These are phyloP conservation scores for Alternaria rosae DNA, from an alignment of 2,329 filamentous ascomycete genomes.

Conservation along the genomic window DNA sequence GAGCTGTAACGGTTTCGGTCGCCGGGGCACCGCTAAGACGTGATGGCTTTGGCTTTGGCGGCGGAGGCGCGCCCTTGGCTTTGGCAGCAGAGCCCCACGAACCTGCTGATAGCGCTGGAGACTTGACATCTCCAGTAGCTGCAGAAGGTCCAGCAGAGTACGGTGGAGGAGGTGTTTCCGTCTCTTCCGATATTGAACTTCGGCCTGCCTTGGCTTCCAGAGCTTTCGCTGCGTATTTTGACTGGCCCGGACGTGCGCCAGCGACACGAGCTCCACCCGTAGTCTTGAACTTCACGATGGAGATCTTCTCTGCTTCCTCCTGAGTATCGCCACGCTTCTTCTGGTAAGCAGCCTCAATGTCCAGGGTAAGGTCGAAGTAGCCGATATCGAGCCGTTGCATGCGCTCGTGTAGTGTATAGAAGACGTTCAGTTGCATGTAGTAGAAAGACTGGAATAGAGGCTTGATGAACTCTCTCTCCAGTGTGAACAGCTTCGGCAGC, in stretches of 20 bases:
- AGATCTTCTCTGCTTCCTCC: conserved; percentile 80
- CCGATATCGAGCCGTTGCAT: conserved; percentile 98
- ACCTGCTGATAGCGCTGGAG: conserved; percentile 42
- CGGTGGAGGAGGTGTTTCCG: conserved; percentile 50
- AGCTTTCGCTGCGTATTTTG: conserved; percentile 51
- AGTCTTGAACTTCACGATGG: conserved; percentile 90
- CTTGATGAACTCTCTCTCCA: conserved; percentile 94
- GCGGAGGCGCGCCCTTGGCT: conserved; percentile 58
- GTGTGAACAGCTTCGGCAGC: conserved; percentile 84
- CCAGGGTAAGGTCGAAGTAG: conserved; percentile 91
- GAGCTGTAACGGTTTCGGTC: conserved; percentile 82
- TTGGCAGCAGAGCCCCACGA: conserved; percentile 57
- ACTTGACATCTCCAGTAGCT: conserved; percentile 29
- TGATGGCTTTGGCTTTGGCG: conserved; percentile 70
- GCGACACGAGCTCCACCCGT: conserved; percentile 67
- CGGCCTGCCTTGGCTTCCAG: conserved; percentile 47
- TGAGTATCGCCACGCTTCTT: conserved; percentile 88
- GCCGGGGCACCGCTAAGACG: conserved; percentile 70
- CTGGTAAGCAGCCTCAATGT: conserved; percentile 90
- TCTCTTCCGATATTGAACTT: conserved; percentile 40
- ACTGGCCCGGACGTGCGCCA: conserved; percentile 34
- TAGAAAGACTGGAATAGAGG: conserved; percentile 99
- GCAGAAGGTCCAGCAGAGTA: conserved; percentile 47
- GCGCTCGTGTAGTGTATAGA: conserved; percentile 96
- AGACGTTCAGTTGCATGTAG: conserved; percentile 99